These are phyloP conservation scores for Strigomonas culicis DNA, from an alignment of 208 protist species.

Conservation along the genomic window DNA sequence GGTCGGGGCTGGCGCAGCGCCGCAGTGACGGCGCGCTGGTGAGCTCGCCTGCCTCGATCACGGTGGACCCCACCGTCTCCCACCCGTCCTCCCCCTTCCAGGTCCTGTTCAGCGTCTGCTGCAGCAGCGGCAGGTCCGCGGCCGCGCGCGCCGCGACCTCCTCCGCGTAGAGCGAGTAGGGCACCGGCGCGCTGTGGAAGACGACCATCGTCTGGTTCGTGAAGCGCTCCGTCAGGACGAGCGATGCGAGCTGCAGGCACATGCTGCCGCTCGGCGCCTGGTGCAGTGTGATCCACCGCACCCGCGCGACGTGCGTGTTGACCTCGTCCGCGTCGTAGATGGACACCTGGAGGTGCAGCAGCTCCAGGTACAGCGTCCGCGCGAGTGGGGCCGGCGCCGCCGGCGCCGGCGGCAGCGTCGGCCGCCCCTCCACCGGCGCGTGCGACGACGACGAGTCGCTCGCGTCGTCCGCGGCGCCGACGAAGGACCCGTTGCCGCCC, in stretches of 20 bases:
- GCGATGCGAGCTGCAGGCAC: slow-evolving; percentile 27
- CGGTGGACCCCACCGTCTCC: background rate
- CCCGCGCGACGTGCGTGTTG: slow-evolving; percentile 56
- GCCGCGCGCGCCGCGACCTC: background rate
- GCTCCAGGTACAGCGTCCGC: slow-evolving; percentile 31
- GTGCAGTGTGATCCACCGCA: slow-evolving; percentile 32
- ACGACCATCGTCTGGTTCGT: slow-evolving; percentile 49
- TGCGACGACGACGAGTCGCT: background rate
- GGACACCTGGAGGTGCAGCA: slow-evolving; percentile 30
- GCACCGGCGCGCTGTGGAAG: background rate
- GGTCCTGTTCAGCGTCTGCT: background rate
- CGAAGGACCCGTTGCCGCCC: background rate
- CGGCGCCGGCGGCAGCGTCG: background rate
- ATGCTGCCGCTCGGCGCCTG: slow-evolving; percentile 36
- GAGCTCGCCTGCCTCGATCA: background rate
- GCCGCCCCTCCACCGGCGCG: background rate
- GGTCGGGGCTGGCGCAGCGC: background rate
- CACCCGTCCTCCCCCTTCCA: background rate
- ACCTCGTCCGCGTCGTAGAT: slow-evolving; percentile 57
- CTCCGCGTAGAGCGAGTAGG: background rate
- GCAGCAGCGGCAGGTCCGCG: background rate
- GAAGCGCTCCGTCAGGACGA: slow-evolving; percentile 58
- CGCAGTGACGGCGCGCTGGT: background rate
- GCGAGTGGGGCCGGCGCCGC: slow-evolving; percentile 4
- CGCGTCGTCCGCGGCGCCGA: background rate